These are phyloP conservation scores for Penicillium vulpinum DNA, from an alignment of 2,329 filamentous ascomycete species.

Conservation along the genomic window DNA sequence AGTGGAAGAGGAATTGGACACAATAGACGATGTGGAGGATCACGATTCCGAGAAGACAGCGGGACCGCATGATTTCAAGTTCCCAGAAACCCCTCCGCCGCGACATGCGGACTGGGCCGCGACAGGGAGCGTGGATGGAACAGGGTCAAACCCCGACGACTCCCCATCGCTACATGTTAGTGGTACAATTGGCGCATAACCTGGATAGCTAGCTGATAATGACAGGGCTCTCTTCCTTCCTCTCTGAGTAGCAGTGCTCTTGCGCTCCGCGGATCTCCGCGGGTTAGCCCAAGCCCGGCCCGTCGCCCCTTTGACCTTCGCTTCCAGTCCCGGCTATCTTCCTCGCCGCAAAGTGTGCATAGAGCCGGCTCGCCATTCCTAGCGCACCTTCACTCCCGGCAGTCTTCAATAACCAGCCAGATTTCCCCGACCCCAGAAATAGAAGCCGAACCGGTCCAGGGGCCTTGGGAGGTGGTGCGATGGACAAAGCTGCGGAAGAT, in stretches of 20 bases:
- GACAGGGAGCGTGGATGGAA: constrained; percentile 60
- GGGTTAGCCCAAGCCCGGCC: constrained; percentile 73
- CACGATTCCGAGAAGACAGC: constrained; percentile 23
- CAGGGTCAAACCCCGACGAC: constrained; percentile 76
- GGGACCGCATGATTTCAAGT: constrained; percentile 13
- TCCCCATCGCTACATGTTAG: constrained; percentile 78
- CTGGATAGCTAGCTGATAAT: constrained; percentile 49
- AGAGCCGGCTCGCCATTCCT: constrained; percentile 77
- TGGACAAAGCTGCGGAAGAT: constrained; percentile 95
- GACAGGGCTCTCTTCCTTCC: constrained; percentile 55
- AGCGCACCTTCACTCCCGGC: constrained; percentile 73
- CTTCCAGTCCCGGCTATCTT: constrained; percentile 83
- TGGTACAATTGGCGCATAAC: constrained; percentile 51
- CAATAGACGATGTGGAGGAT: constrained; percentile 27
- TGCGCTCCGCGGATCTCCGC: constrained; percentile 66
- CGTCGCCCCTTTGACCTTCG: constrained; percentile 92
- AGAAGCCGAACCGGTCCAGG: constrained; percentile 69
- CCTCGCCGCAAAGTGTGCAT: constrained; percentile 60
- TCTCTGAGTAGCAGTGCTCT: constrained; percentile 74
- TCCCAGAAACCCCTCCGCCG: constrained; percentile 27
- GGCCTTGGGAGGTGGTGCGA: constrained; percentile 94
- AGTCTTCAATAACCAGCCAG: constrained; percentile 75
- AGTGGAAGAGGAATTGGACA: constrained; percentile 27
- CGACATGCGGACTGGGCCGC: constrained; percentile 22
- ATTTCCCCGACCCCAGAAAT: constrained; percentile 60